These are phyloP conservation scores for Penicillium sp. DNA, from an alignment of 2,329 filamentous ascomycete species.

Conservation along the genomic window DNA sequence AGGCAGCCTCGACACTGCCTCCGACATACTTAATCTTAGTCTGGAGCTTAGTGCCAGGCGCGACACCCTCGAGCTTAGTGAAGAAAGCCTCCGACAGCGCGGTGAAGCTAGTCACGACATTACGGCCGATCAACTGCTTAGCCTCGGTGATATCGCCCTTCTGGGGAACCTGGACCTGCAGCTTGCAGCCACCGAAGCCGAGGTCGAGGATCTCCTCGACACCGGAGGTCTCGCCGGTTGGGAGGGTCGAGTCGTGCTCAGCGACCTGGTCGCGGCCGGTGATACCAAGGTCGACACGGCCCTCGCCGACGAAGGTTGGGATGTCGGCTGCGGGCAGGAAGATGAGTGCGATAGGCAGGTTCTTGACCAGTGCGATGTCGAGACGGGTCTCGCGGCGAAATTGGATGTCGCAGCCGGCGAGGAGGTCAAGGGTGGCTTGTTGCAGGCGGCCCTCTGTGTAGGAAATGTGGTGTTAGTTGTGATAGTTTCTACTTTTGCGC, in stretches of 20 bases:
- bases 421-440: slow-evolving; percentile 83
- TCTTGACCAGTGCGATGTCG: slow-evolving; percentile 97
- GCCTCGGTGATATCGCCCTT: slow-evolving; percentile 75
- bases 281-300: slow-evolving; percentile 90
- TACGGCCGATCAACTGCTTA: slow-evolving; percentile 84
- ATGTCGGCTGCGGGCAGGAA: slow-evolving; percentile 98
- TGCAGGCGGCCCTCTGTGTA: slow-evolving; percentile 86
- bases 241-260: slow-evolving; percentile 74
- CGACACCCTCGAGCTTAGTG: slow-evolving; percentile 68
- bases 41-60: slow-evolving; percentile 55
- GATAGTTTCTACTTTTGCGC: neutral
- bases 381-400: slow-evolving; percentile 94
- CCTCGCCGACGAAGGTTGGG: slow-evolving; percentile 95
- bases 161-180: slow-evolving; percentile 95
- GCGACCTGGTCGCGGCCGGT: slow-evolving; percentile 91
- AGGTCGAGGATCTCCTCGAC: slow-evolving; percentile 90
- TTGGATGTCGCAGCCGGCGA: slow-evolving; percentile 93
- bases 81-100: slow-evolving; percentile 85
- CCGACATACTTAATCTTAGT: slow-evolving; percentile 95
- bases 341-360: slow-evolving; percentile 90
- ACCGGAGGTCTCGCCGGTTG: slow-evolving; percentile 53
- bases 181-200: slow-evolving; percentile 85
- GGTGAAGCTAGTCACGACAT: slow-evolving; percentile 95
- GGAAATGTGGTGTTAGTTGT: slow-evolving; percentile 27
- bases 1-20: slow-evolving; percentile 96